Conservation (phyloP, 345 rosid species). For the Erysimum cheiranthoides region DNA sequence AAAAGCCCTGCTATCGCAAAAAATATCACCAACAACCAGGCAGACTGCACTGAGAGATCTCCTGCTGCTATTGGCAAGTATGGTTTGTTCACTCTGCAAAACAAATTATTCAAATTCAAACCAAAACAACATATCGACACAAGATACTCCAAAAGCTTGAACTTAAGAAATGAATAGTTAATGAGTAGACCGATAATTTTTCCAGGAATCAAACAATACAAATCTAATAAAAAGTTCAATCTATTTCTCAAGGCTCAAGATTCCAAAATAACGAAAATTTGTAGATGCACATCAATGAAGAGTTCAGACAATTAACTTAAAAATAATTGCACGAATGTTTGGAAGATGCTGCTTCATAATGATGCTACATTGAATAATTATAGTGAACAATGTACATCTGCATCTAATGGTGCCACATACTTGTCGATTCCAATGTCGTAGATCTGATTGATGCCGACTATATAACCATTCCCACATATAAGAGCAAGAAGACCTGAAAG, state of each 20-base stretch:
- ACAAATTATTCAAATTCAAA: not conserved
- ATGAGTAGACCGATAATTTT: not conserved
- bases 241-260: not conserved
- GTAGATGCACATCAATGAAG: conserved; percentile 6
- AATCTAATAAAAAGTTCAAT: conserved; percentile 15
- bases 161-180: not conserved
- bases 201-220: conserved; percentile 12
- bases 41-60: conserved; percentile 89
- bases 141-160: conserved; percentile 14
- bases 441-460: conserved; percentile 99
- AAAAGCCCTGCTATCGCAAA: conserved; percentile 76
- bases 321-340: conserved; percentile 1
- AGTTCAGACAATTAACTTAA: not conserved
- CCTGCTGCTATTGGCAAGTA: conserved; percentile 98
- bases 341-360: conserved; percentile 7
- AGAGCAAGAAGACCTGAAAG: conserved; percentile 88
- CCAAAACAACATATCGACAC: conserved; percentile 4
- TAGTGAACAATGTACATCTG: conserved; percentile 2
- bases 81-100: conserved; percentile 96
- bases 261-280: not conserved
- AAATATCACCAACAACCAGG: conserved; percentile 85
- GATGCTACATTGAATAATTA: not conserved
- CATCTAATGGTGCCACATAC: conserved; percentile 52
- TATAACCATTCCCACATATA: conserved; percentile 93
- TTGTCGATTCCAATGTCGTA: conserved; percentile 95